phyloP scores from a whole-genome alignment of 2,329 filamentous ascomycete genomes.

The Cercospora nicotianae region DNA sequence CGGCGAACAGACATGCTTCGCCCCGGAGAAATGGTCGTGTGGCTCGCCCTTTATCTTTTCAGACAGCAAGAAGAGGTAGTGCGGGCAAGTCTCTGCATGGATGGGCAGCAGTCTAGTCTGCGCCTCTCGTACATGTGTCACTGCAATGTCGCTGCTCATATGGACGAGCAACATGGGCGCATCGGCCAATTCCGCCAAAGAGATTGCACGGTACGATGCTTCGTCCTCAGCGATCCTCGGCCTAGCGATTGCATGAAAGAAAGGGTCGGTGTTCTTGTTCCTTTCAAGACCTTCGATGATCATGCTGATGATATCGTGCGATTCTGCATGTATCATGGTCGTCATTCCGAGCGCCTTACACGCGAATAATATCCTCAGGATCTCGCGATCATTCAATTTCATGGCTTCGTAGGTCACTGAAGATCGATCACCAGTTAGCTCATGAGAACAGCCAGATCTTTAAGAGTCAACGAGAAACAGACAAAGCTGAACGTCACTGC shows the following conservation, averaged over 20 bases:
- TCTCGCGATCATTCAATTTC: slow-evolving; percentile 52
- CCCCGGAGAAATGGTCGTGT: slow-evolving; percentile 40
- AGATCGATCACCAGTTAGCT: not conserved
- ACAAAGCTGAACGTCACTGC: not conserved
- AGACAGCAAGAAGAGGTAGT: slow-evolving; percentile 40
- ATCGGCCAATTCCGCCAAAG: slow-evolving; percentile 52
- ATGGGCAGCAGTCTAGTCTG: slow-evolving; percentile 40
- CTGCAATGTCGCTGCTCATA: slow-evolving; percentile 46
- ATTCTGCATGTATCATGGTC: slow-evolving; percentile 54
- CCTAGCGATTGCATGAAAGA: slow-evolving; percentile 50
- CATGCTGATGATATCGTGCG: slow-evolving; percentile 49
- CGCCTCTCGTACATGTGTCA: slow-evolving; percentile 39
- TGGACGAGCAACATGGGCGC: slow-evolving; percentile 57
- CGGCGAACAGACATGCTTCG: slow-evolving; percentile 41
- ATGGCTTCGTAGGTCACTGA: slow-evolving; percentile 52
- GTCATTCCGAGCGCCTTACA: slow-evolving; percentile 49
- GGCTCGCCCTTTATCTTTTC: slow-evolving; percentile 36
- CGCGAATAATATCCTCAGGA: slow-evolving; percentile 54
- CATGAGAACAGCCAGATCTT: not conserved
- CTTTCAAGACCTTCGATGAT: slow-evolving; percentile 47
- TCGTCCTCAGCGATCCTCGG: slow-evolving; percentile 51
- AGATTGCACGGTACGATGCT: slow-evolving; percentile 54
- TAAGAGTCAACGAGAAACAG: not conserved
- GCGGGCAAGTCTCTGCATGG: slow-evolving; percentile 42
- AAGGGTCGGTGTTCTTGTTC: slow-evolving; percentile 43